These are phyloP conservation scores for Phtheirospermum japonicum DNA, from an alignment of 257 asterid species.

Conservation along the genomic window DNA sequence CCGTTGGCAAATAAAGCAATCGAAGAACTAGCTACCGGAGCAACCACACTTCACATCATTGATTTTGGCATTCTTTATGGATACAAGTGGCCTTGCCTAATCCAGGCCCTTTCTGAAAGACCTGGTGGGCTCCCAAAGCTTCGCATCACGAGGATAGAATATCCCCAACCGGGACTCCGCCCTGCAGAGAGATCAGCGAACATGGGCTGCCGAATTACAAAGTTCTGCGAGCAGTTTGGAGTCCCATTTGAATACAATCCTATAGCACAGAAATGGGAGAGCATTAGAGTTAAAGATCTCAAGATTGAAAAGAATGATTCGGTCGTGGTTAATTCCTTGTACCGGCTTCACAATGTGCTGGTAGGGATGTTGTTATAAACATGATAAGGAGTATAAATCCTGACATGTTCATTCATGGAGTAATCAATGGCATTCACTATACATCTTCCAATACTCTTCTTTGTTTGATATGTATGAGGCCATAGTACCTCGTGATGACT, in stretches of 20 bases:
- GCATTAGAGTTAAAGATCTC: constrained; percentile 37
- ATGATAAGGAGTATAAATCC: constrained; percentile 46
- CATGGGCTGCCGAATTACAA: constrained; percentile 39
- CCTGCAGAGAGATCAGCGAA: constrained; percentile 48
- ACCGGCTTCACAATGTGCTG: constrained; percentile 36
- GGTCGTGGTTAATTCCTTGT: constrained; percentile 41
- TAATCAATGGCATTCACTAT: constrained; percentile 38
- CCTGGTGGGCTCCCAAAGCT: constrained; percentile 50
- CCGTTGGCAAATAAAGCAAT: constrained; percentile 41
- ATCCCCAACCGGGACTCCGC: constrained; percentile 48
- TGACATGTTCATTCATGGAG: constrained; percentile 40
- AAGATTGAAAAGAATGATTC: constrained; percentile 32
- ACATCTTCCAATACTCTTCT: constrained; percentile 44
- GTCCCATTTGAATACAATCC: constrained; percentile 50
- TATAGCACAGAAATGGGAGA: constrained; percentile 52
- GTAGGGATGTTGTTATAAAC: constrained; percentile 39
- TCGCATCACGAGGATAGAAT: constrained; percentile 51
- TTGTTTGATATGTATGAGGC: constrained; percentile 50
- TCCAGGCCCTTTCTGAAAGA: constrained; percentile 40
- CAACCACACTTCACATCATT: constrained; percentile 39
- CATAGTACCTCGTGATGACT: constrained; percentile 29
- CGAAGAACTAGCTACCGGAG: constrained; percentile 27
- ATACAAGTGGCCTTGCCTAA: constrained; percentile 55
- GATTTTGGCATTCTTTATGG: too few species aligned
- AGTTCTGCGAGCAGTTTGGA: constrained; percentile 41